These are phyloP conservation scores for Candida sojae DNA, from an alignment of 1,139 yeast genomes.

Conservation along the genomic window DNA sequence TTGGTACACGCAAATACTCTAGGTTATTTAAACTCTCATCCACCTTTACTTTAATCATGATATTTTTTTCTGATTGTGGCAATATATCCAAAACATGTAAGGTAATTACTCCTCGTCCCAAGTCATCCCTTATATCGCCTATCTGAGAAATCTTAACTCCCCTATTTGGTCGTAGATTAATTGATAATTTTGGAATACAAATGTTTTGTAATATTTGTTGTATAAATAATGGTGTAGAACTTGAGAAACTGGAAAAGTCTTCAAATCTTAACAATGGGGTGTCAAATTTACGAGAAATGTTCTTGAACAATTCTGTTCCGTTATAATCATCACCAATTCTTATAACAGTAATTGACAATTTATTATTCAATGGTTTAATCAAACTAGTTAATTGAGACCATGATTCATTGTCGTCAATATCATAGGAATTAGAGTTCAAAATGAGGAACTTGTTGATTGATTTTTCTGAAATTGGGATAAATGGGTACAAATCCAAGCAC, in stretches of 20 bases:
- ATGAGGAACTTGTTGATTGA: conserved; percentile 30
- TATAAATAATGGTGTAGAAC: not conserved
- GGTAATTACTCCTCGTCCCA: conserved; percentile 7
- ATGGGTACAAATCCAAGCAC: conserved; percentile 32
- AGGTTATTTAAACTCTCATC: conserved; percentile 8
- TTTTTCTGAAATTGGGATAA: conserved; percentile 21
- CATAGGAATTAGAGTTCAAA: conserved; percentile 16
- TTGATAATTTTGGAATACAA: conserved; percentile 12
- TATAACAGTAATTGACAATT: conserved; percentile 26
- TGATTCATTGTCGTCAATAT: conserved; percentile 9
- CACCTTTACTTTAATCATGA: conserved; percentile 18
- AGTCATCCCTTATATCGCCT: conserved; percentile 26
- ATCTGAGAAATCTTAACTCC: conserved; percentile 14
- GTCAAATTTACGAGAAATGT: conserved; percentile 19
- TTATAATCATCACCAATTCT: conserved; percentile 22
- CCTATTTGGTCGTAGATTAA: conserved; percentile 8
- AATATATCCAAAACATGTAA: conserved; percentile 18
- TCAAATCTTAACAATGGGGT: conserved; percentile 22
- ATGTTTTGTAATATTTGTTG: conserved; percentile 7
- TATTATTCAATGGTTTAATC: conserved; percentile 14
- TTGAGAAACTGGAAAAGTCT: conserved; percentile 19
- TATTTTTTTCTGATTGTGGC: conserved; percentile 19
- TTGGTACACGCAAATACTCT: conserved; percentile 5
- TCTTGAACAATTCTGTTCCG: conserved; percentile 4
- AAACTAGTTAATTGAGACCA: conserved; percentile 4